Percentiles rank a stretch among this genome's conserved stretches.
These are phyloP conservation scores for Suhomyces pyralidae DNA, from an alignment of 805 yeast species.

Conservation along the genomic window DNA sequence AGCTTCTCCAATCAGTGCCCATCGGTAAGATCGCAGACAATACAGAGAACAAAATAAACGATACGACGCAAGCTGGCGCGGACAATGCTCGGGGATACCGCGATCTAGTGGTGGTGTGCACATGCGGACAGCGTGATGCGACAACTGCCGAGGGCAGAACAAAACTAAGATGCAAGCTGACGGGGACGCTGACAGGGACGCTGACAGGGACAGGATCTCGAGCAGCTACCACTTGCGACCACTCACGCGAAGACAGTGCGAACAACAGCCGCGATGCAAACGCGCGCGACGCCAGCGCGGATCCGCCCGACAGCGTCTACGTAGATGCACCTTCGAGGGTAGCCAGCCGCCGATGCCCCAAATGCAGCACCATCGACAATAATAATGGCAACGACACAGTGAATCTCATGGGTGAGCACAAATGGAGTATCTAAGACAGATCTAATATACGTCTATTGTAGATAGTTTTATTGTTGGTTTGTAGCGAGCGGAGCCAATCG, in stretches of 20 bases:
- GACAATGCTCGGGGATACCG: not conserved
- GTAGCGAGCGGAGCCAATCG: not conserved
- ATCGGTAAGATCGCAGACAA: not conserved
- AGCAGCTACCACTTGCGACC: not conserved
- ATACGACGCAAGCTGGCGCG: not conserved
- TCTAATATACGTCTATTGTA: slow-evolving; percentile 1
- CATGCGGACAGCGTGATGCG: not conserved
- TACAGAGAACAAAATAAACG: not conserved
- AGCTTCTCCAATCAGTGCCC: not conserved
- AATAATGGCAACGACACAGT: slow-evolving; percentile 12
- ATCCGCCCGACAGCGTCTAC: not conserved
- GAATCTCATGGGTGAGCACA: slow-evolving; percentile 30
- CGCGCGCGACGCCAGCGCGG: not conserved
- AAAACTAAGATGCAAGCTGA: not conserved
- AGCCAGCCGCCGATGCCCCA: slow-evolving; percentile 1
- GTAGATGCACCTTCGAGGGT: not conserved
- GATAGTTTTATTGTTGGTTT: not conserved
- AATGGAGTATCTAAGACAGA: slow-evolving; percentile 21
- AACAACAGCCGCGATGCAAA: not conserved
- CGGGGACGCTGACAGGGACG: not conserved
- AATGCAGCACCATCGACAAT: not conserved
- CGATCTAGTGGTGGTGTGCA: not conserved
- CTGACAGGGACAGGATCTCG: not conserved
- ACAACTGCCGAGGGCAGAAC: not conserved
- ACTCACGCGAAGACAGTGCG: not conserved